Percentiles rank a stretch among this genome's conserved stretches.
Evolutionary conservation across 306 rosid genomes (phyloP).

Genomic region (Cucurbita argyrosperma): DNA sequence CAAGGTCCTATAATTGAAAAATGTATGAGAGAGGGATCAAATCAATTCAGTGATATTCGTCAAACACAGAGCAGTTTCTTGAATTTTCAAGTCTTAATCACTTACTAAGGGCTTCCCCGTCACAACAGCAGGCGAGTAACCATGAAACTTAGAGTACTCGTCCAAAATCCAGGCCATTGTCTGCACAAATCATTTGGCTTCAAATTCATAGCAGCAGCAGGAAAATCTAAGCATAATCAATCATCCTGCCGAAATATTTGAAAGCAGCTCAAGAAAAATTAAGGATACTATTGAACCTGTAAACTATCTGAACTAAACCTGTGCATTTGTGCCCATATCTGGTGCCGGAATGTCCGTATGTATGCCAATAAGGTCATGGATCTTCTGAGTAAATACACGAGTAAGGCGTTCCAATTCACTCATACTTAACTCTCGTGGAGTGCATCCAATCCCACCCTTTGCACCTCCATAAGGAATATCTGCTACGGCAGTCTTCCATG

Average conservation of each 20-base stretch:
- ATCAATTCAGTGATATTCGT: neutral
- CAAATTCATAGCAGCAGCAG: neutral
- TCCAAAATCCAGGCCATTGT: conserved; percentile 66
- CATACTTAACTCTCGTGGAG: conserved; percentile 29
- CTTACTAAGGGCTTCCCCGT: conserved; percentile 59
- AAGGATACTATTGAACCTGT: neutral
- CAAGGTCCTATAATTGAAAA: conserved; percentile 29
- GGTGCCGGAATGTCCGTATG: conserved; percentile 61
- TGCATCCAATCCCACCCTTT: conserved; percentile 62
- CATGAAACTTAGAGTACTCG: conserved; percentile 56
- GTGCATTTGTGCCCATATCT: conserved; percentile 58
- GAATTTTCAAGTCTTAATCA: neutral
- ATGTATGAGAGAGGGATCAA: neutral
- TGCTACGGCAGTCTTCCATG: conserved; percentile 64
- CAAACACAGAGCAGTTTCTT: neutral
- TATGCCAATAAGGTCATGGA: conserved; percentile 49
- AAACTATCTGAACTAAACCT: conserved; percentile 18
- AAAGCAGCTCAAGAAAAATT: neutral
- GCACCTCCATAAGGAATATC: conserved; percentile 64
- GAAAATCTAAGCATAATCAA: neutral
- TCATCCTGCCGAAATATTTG: neutral
- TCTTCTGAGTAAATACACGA: conserved; percentile 50
- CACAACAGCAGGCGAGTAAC: conserved; percentile 53
- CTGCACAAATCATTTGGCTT: conserved; percentile 12
- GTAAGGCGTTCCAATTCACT: conserved; percentile 55